Percentiles rank a stretch among this genome's conserved stretches.
phyloP scores from a whole-genome alignment of 768 basidiomycete species.

The Boletellus ananas region DNA sequence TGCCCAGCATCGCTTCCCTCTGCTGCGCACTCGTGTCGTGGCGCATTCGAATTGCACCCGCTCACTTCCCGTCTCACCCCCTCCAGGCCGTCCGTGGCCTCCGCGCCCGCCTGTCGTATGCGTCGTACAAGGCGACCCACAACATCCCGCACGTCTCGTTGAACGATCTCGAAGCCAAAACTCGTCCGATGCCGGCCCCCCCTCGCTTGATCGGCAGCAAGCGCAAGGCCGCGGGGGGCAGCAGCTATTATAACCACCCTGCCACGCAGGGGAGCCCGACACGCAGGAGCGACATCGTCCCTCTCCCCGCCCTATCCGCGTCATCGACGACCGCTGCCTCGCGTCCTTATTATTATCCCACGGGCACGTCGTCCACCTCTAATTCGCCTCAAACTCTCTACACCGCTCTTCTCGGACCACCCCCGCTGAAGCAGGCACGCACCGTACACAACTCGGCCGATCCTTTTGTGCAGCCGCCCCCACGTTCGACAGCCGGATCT shows the following conservation, averaged over 20 bases:
- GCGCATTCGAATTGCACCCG: conserved; percentile 4
- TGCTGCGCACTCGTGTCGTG: conserved; percentile 8
- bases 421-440: conserved; percentile 70
- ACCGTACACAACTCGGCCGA: conserved; percentile 75
- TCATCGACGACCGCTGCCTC: conserved; percentile 30
- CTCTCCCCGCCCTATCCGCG: conserved; percentile 31
- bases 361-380: conserved; percentile 32
- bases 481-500: conserved; percentile 34
- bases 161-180: conserved; percentile 68
- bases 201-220: conserved; percentile 57
- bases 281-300: conserved; percentile 45
- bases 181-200: conserved; percentile 40
- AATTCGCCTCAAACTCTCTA: conserved; percentile 60
- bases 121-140: conserved; percentile 78
- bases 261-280: conserved; percentile 42
- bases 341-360: conserved; percentile 43
- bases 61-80: conserved; percentile 32
- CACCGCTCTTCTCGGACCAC: conserved; percentile 70
- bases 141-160: conserved; percentile 64
- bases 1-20: conserved; percentile 1
- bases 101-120: conserved; percentile 76
- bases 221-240: conserved; percentile 42
- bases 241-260: conserved; percentile 51
- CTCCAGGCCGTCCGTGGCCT: conserved; percentile 75
- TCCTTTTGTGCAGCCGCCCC: conserved; percentile 56